These are phyloP conservation scores for Agarophyton chilense DNA, from an alignment of 23 red algal species.

Conservation along the genomic window DNA sequence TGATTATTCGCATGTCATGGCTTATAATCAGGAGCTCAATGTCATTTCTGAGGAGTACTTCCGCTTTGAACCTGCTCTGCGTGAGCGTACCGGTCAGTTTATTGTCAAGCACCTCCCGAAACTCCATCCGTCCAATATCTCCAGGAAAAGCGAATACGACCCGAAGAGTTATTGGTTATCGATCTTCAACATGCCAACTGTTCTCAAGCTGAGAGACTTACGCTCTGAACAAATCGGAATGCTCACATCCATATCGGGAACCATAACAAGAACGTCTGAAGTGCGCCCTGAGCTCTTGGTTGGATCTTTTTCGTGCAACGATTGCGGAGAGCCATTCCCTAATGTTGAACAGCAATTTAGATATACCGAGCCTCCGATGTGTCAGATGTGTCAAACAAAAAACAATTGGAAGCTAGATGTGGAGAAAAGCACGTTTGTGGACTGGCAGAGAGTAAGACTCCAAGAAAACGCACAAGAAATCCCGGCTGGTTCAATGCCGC, in stretches of 20 bases:
- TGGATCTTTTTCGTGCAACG: slow-evolving; percentile 80
- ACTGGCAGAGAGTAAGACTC: slow-evolving; percentile 94
- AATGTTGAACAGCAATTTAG: slow-evolving; percentile 97
- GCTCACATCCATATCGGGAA: slow-evolving; percentile 84
- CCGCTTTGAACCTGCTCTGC: slow-evolving; percentile 88
- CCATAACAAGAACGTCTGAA: slow-evolving; percentile 95
- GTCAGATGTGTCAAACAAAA: slow-evolving; percentile 83
- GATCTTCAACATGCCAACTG: slow-evolving; percentile 84
- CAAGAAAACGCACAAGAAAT: slow-evolving; percentile 97
- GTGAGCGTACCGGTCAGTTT: slow-evolving; percentile 70
- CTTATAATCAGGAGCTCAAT: slow-evolving; percentile 77
- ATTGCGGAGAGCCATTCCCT: slow-evolving; percentile 75
- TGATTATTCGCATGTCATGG: slow-evolving; percentile 84
- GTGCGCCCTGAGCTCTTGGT: slow-evolving; percentile 91
- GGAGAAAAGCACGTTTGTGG: slow-evolving; percentile 85
- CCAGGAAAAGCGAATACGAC: slow-evolving; percentile 17
- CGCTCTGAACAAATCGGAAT: slow-evolving; percentile 83
- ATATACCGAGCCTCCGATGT: slow-evolving; percentile 95
- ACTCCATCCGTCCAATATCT: slow-evolving; percentile 27
- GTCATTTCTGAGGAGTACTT: slow-evolving; percentile 88
- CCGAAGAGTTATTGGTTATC: slow-evolving; percentile 87
- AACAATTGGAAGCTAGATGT: slow-evolving; percentile 88
- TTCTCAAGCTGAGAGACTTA: slow-evolving; percentile 90
- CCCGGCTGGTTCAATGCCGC: slow-evolving; percentile 97
- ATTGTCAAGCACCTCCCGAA: slow-evolving; percentile 61